phyloP scores from a whole-genome alignment of 306 rosid species.

The Spatholobus suberectus region DNA sequence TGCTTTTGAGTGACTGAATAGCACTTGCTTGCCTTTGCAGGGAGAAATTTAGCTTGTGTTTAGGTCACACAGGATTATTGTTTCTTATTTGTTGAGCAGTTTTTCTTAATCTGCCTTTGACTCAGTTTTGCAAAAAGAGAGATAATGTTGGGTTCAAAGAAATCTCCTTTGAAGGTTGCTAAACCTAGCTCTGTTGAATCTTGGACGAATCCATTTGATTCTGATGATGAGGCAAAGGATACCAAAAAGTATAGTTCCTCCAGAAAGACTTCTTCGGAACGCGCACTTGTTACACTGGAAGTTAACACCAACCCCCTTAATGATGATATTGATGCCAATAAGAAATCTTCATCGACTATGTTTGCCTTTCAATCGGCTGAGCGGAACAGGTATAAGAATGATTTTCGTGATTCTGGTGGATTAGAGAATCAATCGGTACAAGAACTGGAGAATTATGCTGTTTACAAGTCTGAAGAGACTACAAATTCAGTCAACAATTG shows the following conservation, averaged over 20 bases:
- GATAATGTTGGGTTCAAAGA: slow-evolving; percentile 80
- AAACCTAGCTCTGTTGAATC: slow-evolving; percentile 58
- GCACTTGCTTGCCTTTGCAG: slow-evolving; percentile 60
- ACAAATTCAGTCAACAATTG: slow-evolving; percentile 79
- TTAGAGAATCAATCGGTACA: slow-evolving; percentile 85
- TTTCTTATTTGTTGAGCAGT: slow-evolving; percentile 34
- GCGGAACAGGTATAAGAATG: slow-evolving; percentile 72
- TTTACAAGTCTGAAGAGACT: slow-evolving; percentile 91
- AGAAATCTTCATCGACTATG: slow-evolving; percentile 49
- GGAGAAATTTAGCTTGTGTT: slow-evolving; percentile 44
- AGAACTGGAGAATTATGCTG: slow-evolving; percentile 82
- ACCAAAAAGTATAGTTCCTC: slow-evolving; percentile 53
- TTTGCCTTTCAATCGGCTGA: slow-evolving; percentile 49
- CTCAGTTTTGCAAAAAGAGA: slow-evolving; percentile 24
- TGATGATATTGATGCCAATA: slow-evolving; percentile 60
- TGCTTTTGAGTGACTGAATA: background rate
- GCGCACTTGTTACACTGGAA: slow-evolving; percentile 48
- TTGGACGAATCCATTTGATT: slow-evolving; percentile 73
- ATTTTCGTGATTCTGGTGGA: slow-evolving; percentile 84
- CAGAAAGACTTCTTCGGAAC: slow-evolving; percentile 57
- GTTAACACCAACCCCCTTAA: slow-evolving; percentile 77
- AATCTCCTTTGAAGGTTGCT: slow-evolving; percentile 64
- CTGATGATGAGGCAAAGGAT: slow-evolving; percentile 52
- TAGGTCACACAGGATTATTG: background rate
- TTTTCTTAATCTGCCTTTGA: background rate